A percentile compares a stretch with the other conserved stretches of the same genome.
phyloP scores from a whole-genome alignment of 2,329 filamentous ascomycete species.

The Chaetomiaceae sp. region DNA sequence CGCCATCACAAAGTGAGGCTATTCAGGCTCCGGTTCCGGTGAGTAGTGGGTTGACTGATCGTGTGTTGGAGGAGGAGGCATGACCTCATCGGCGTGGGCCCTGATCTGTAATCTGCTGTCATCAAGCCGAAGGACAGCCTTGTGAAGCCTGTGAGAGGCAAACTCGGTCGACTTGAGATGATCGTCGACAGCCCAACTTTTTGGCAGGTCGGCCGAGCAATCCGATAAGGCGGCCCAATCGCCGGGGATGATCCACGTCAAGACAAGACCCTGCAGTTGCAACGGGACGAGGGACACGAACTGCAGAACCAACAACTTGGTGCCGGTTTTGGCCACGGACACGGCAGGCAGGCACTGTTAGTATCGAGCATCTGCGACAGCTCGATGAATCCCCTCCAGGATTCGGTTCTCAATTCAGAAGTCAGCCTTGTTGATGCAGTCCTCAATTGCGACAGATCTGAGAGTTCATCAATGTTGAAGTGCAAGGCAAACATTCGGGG shows the following conservation, averaged over 20 bases:
- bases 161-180: constrained; percentile 11
- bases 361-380: too few relatives aligned
- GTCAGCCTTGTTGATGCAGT: too few relatives aligned
- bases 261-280: not conserved
- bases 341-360: too few relatives aligned
- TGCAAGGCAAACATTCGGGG: too few relatives aligned
- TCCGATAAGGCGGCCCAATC: constrained; percentile 17
- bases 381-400: too few relatives aligned
- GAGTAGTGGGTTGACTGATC: not conserved
- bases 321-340: too few relatives aligned
- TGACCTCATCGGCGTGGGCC: constrained; percentile 12
- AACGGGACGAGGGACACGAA: not conserved
- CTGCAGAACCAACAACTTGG: not conserved
- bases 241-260: constrained; percentile 3
- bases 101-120: not conserved
- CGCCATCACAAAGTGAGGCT: constrained; percentile 2
- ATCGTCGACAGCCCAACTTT: constrained; percentile 14
- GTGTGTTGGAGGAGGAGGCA: not conserved
- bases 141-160: constrained; percentile 1
- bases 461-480: too few relatives aligned
- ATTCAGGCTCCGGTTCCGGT: constrained; percentile 1
- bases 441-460: too few relatives aligned
- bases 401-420: too few relatives aligned
- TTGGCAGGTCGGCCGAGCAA: constrained; percentile 15
- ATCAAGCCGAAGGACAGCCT: not conserved